A percentile compares a stretch with the other conserved stretches of the same genome.
Conservation (phyloP, 2,329 filamentous ascomycete genomes). For the Sclerotinia subarctica region DNA sequence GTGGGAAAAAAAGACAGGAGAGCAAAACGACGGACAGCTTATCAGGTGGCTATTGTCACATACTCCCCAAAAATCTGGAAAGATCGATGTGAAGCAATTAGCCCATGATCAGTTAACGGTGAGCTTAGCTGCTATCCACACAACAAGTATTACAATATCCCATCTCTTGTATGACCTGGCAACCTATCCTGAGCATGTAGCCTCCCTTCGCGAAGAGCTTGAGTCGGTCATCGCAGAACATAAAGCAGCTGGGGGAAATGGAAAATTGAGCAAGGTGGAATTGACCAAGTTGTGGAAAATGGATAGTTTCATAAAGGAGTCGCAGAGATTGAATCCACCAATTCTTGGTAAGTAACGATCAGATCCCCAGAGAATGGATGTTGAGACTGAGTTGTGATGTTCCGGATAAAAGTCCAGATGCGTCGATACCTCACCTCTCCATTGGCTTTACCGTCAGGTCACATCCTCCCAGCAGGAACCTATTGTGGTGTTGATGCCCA, state of each 20-base stretch:
- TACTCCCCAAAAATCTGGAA: neutral
- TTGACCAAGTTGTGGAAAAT: slow-evolving; percentile 17
- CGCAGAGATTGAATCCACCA: slow-evolving; percentile 10
- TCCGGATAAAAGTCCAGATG: slow-evolving; percentile 6
- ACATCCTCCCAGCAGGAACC: slow-evolving; percentile 35
- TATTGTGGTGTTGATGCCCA: slow-evolving; percentile 9
- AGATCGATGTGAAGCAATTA: neutral
- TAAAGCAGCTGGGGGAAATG: slow-evolving; percentile 28
- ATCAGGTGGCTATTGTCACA: slow-evolving; percentile 13
- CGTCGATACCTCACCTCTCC: slow-evolving; percentile 23
- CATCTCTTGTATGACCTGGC: slow-evolving; percentile 36
- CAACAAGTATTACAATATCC: slow-evolving; percentile 46
- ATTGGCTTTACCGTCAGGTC: slow-evolving; percentile 37
- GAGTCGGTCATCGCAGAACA: neutral
- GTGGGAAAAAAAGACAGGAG: neutral
- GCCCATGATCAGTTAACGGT: slow-evolving; percentile 14
- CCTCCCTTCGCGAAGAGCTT: slow-evolving; percentile 4
- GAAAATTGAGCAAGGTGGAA: slow-evolving; percentile 6
- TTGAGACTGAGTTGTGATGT: neutral
- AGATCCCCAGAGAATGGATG: neutral
- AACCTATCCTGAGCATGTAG: slow-evolving; percentile 13
- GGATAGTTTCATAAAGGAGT: slow-evolving; percentile 21
- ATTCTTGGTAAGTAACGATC: slow-evolving; percentile 23
- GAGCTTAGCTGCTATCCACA: slow-evolving; percentile 38
- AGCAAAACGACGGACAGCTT: neutral